phyloP scores from a whole-genome alignment of 1,284 basidiomycete genomes.

The Coniophora puteana region DNA sequence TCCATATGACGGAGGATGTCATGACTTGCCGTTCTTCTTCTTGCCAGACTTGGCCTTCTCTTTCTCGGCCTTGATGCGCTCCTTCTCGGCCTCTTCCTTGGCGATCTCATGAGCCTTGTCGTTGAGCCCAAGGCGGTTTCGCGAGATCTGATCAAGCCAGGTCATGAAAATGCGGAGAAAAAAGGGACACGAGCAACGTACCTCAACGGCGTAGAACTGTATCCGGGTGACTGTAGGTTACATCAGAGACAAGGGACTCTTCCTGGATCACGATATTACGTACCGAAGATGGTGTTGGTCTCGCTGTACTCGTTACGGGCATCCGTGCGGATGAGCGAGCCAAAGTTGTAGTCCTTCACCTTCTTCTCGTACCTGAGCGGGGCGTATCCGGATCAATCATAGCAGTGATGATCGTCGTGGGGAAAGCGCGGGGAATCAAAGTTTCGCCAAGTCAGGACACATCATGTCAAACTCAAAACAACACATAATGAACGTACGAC shows the following conservation, averaged over 20 bases:
- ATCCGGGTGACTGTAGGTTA: constrained; percentile 61
- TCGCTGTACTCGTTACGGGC: constrained; percentile 84
- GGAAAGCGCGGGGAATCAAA: too few species aligned
- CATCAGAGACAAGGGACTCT: constrained; percentile 4
- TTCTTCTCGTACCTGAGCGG: constrained; percentile 72
- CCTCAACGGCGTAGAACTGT: constrained; percentile 93
- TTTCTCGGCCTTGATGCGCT: constrained; percentile 48
- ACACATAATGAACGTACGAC: constrained; percentile 48
- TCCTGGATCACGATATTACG: too few species aligned
- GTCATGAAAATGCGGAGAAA: too few species aligned
- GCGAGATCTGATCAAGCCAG: constrained; percentile 64
- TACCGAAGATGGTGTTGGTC: constrained; percentile 93
- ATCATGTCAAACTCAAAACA: not conserved
- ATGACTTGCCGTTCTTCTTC: constrained; percentile 32
- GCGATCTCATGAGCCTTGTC: constrained; percentile 83
- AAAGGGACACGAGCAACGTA: constrained; percentile 26
- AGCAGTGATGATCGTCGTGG: not conserved
- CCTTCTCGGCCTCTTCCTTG: constrained; percentile 65
- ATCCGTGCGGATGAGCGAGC: constrained; percentile 88
- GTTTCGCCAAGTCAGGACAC: too few species aligned
- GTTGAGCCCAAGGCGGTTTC: constrained; percentile 92
- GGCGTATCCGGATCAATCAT: constrained; percentile 5
- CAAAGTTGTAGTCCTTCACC: constrained; percentile 96
- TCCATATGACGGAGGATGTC: too few species aligned
- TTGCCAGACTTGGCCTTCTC: constrained; percentile 37